These are phyloP conservation scores for Chionographis japonica DNA, from an alignment of 106 monocot genomes.

Conservation along the genomic window DNA sequence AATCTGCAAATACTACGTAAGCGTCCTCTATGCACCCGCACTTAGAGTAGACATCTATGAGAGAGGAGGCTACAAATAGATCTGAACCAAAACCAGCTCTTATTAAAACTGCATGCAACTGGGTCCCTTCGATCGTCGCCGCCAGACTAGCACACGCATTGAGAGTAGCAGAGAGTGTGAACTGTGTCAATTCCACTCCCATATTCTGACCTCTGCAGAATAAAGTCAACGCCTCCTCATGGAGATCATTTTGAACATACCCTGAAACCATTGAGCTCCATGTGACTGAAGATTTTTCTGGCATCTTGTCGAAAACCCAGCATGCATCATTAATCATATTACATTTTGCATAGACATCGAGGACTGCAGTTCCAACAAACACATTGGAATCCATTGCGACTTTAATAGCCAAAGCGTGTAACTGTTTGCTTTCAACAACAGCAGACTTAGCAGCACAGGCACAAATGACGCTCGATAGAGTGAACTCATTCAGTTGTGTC, in stretches of 20 bases:
- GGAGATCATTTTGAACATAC: constrained; percentile 46
- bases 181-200: constrained; percentile 36
- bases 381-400: constrained; percentile 32
- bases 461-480: constrained; percentile 52
- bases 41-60: constrained; percentile 56
- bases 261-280: constrained; percentile 76
- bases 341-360: constrained; percentile 58
- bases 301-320: constrained; percentile 44
- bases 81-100: constrained; percentile 25
- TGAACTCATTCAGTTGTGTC: constrained; percentile 39
- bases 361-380: constrained; percentile 53
- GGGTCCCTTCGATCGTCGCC: constrained; percentile 37
- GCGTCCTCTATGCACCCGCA: constrained; percentile 51
- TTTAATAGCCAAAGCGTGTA: constrained; percentile 52
- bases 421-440: constrained; percentile 33
- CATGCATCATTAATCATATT: constrained; percentile 32
- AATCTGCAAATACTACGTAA: constrained; percentile 31
- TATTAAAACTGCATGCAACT: constrained; percentile 41
- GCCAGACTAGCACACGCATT: constrained; percentile 51
- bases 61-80: constrained; percentile 43
- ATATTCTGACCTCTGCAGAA: constrained; percentile 28
- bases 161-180: constrained; percentile 46
- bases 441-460: constrained; percentile 37
- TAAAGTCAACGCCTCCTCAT: constrained; percentile 36
- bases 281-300: constrained; percentile 48